Base-by-base conservation (phyloP, 106 monocot genomes). In the Cymbidium sinense region DNA sequence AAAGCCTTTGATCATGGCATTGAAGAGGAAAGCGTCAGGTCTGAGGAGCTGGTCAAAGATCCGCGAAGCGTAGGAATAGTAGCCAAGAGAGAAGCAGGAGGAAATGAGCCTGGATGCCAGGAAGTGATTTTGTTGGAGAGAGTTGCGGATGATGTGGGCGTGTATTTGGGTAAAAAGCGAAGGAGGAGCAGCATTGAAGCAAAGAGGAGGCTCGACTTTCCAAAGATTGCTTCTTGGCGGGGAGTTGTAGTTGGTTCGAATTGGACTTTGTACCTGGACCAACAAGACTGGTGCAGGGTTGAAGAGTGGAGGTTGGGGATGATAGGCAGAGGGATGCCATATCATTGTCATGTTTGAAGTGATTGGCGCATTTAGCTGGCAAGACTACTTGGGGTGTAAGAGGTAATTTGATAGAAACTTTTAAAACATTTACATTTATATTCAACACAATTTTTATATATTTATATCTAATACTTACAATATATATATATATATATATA, bases 81-180 rank as follows among this genome's bases (percentile, higher is more conserved):
- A 7, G 64, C 64, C 64, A n/a, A 64, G 64, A 10, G 64, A 28
- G 64, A 64, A 64, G 64, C 28, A 64, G 25, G 27, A 64, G 64
- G 64, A 64, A 30, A 64, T 1, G 64, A 64, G 64, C 27, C 29
- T 64, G 15, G 34, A 17, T 29, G 52, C 30, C 20, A 55, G 34
- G 34, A 55, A 36, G 52, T 77, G 77, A 54, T 77, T 36, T 61
- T 77, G 77, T 15, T 77, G 77, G 34, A 52, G 77, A 23, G 54
- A 36, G 77, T 11, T 64, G 28, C 64, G 64, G 64, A 64, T 64
- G 64, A 64, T 30, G 25, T 64, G 64, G 29, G 27, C 64, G 9
- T 64, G 64, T 8, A 64, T 64, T 30, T 64, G 27, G 23, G 64
- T 12, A 8, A 64, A n/a, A 28, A 64, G 64, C 28, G 64, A 28